Conservation (phyloP, 257 asterid species). For the Solanum bukasovii region DNA sequence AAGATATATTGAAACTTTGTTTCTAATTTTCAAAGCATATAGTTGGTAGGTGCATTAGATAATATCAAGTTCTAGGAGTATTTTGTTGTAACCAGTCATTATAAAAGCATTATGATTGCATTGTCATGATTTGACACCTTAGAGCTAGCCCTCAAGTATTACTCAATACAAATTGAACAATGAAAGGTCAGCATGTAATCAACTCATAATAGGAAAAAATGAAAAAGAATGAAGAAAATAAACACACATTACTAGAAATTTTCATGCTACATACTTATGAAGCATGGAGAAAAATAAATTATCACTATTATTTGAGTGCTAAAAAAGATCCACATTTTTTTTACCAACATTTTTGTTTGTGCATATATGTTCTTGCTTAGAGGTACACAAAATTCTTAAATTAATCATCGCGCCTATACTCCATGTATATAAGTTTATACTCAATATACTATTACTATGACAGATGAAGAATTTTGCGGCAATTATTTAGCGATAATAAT, state of each 20-base stretch:
- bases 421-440: neutral
- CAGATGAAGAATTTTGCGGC: too few relatives aligned
- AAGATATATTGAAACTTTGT: neutral
- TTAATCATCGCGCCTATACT: neutral
- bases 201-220: neutral
- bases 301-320: neutral
- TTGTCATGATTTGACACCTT: neutral
- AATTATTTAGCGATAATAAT: too few relatives aligned
- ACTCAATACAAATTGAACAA: neutral
- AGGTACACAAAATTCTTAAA: neutral
- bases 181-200: neutral
- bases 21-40: neutral
- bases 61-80: neutral
- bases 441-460: too few relatives aligned
- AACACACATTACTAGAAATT: neutral
- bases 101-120: neutral
- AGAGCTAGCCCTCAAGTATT: neutral
- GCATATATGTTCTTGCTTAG: conserved; percentile 2
- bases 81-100: neutral
- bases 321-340: neutral
- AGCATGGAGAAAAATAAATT: conserved; percentile 8
- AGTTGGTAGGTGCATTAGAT: neutral
- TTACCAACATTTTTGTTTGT: conserved; percentile 21
- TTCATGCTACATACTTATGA: conserved; percentile 26
- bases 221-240: neutral